Base-by-base conservation (phyloP, 176 grass and related monocot species). In the Thinopyrum elongatum region DNA sequence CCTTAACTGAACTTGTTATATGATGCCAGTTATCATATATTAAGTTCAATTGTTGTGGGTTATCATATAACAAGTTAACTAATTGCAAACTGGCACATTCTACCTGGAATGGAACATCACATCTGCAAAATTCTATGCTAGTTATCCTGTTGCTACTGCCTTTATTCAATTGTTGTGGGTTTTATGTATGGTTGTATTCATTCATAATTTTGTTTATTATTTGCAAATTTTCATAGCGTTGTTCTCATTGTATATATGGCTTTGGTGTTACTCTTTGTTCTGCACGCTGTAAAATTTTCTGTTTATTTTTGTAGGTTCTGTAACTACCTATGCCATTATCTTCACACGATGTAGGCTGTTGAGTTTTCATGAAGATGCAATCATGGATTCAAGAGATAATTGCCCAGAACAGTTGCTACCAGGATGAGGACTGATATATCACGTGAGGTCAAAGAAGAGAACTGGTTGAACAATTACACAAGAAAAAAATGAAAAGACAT, bases 401-500 rank as follows among this genome's bases (percentile, higher is more conserved):
- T 98, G 88, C 78, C 78, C 90, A 46, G 90, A 84, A 23, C 66
- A 63, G 39, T 92, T 98, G 79, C 74, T 92, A 29, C 60, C 92
- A 70, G 29, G 85, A 42, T 66, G 83, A 87, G 13, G 76, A 91
- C 77, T 80, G 61, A 86, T 81, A 82, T 83, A 69, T 81, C 82
- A 78, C 69, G 42, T 75, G 90, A 95, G 61, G 77, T 75, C 16
- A 85, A 88, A 91, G 87, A 66, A 76, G 82, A 88, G 53, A 78
- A 81, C 34, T 33, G 12, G 8, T 82, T 86, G 49, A 80, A 81
- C 76, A 81, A 83, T 77, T 85, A 65, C 47, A 36, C 68, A 3
- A 87, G 89, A 90, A 88, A 85, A 81, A 93, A 95, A 89, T 62
- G 72, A 63, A 94, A 88, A 88, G 65, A 68, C 39, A 92, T 53